Evolutionary conservation across 176 grass and related monocot species (phyloP), one percentile per base, ranked within the genome.

Genomic region (Cenchrus purpureus): DNA sequence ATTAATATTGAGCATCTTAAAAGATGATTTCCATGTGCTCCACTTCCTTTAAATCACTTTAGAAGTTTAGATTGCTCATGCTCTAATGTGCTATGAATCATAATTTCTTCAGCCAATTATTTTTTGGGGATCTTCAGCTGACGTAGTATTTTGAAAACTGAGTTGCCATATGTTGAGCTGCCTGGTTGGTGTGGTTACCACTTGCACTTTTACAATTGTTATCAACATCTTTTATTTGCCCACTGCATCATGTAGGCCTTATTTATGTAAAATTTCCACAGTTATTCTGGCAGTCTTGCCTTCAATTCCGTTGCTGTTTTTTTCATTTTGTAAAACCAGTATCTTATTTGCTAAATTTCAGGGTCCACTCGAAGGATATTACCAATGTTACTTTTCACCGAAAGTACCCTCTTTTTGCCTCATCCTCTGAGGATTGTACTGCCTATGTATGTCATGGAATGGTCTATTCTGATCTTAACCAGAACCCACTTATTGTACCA

Each of bases 401-500:
- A 28, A 87, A 80, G 73, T 96, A 96, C 85, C 97, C 97, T 84
- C 97, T 96, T 79, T 99, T 99, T 82, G 93, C 94, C 48, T 99
- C 94, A 43, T 80, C 82, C 17, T 99, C 97, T 0, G 93, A 94
- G 65, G 97, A 99, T 84, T 96, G 94, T 84, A 96, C 91, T 10
- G 76, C 94, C 4, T 94, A 99, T 79, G 90, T 99, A 19, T 99
- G 92, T 86, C 97, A 99, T 88, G 92, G 93, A 71, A 97, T 91
- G 87, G 94, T 96, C 42, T 99, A 99, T 84, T 92, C 97, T 58
- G 91, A 96, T 92, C 90, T 99, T 51, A 96, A 99, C 81, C 93
- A 99, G 72, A 92, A 99, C 80, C 93, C 97, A 83, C 93, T 99
- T 82, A 94, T 99, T 60, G 93, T 99, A 70, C 97, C 93, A 57